Percentiles rank a stretch among this genome's conserved stretches.
Conservation (phyloP, 1,139 yeast species). For the Yamadazyma mexicana region DNA sequence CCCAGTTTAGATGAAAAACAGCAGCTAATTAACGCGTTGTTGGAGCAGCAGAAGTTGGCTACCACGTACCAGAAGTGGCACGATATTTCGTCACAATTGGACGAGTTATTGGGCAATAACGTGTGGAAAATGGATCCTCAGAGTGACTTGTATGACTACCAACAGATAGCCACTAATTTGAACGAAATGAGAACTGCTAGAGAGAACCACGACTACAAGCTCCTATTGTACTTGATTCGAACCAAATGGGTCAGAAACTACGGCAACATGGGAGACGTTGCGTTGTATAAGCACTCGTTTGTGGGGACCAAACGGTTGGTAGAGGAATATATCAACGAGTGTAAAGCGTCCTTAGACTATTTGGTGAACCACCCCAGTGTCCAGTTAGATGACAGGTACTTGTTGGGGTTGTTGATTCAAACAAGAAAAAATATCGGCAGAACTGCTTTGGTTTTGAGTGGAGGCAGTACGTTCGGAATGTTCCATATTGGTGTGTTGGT, state of each 20-base stretch:
- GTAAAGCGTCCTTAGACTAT: constrained; percentile 60
- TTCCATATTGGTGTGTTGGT: constrained; percentile 91
- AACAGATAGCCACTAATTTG: constrained; percentile 54
- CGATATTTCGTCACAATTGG: constrained; percentile 60
- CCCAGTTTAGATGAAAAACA: constrained; percentile 30
- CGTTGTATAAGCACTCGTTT: constrained; percentile 72
- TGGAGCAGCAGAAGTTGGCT: constrained; percentile 57
- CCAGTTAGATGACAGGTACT: constrained; percentile 63
- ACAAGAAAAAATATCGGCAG: constrained; percentile 91
- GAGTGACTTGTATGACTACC: constrained; percentile 70
- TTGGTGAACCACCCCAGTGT: constrained; percentile 43
- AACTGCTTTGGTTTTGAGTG: constrained; percentile 88
- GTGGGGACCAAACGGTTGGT: constrained; percentile 85
- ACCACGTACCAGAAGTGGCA: constrained; percentile 73
- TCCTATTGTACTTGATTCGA: constrained; percentile 69
- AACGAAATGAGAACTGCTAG: constrained; percentile 65
- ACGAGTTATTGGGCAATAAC: constrained; percentile 60
- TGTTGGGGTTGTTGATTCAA: constrained; percentile 78
- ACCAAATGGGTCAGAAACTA: constrained; percentile 84
- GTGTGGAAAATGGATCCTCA: constrained; percentile 68
- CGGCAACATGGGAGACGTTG: constrained; percentile 85
- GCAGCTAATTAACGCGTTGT: constrained; percentile 27
- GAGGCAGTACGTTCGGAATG: constrained; percentile 93
- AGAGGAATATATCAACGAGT: constrained; percentile 81
- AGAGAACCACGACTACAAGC: constrained; percentile 52